Base-by-base conservation (phyloP, 2,329 filamentous ascomycete species). In the Calonectria honghensis region DNA sequence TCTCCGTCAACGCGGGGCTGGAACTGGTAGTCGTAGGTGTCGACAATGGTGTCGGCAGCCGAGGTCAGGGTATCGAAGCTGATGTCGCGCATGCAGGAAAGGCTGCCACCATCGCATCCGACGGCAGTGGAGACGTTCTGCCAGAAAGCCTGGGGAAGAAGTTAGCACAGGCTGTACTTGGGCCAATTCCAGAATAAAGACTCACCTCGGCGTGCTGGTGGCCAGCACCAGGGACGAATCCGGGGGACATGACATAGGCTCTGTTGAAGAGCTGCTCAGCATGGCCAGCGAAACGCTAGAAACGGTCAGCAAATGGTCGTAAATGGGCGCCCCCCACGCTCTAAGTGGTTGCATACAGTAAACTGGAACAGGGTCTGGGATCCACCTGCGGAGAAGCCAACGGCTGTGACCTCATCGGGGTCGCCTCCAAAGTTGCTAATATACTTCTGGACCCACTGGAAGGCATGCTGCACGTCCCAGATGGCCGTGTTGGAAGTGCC, bases 361-460 rank as follows among this genome's bases (percentile, higher is more conserved):
- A 70, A 70, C 14, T 70, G 68, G 39, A 70, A 70, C 68, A 70
- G 32, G 41, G 68, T 70, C 24, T 70, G 68, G 6, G 68, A 70
- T 70, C 54, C 68, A 51, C 68, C 68, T 20, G 54, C 68, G 31
- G 68, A 70, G 24, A 70, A 70, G 31, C 68, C 54, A 35, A 70
- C 68, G 24, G 68, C 68, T 39, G 68, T 70, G 9, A 70, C 68
- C 68, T 70, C 68, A 10, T 63, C 57, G 4, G 54, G 54, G 35
- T 70, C 27, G 18, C 68, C 54, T 29, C 68, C 68, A 31, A 70
- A 70, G 20, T 70, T 63, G 41, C 68, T 48, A 41, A 70, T 70
- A 54, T 70, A 70, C 68, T 70, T 70, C 32, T 63, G 68, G 37
- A 63, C 68, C 68, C 54, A 70, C 41, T 70, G 37, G 39, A 70